Conservation (phyloP, 768 basidiomycete genomes). For the Pleurotus djamor region DNA sequence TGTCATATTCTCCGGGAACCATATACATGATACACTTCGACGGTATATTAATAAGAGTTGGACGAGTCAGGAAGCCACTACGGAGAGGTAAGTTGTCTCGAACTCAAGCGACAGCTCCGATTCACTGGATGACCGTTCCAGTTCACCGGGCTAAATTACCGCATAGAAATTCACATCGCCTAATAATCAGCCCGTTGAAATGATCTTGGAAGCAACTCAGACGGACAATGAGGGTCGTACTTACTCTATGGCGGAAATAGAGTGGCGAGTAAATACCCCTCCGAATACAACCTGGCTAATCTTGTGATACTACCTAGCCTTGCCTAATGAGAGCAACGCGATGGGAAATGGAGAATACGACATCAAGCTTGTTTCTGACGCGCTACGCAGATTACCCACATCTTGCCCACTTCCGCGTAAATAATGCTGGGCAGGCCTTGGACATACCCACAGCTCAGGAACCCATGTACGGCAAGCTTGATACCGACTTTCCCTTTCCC, state of each 20-base stretch:
- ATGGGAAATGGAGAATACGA: slow-evolving; percentile 83
- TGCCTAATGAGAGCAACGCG: slow-evolving; percentile 68
- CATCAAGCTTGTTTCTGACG: not conserved
- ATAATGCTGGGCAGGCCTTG: slow-evolving; percentile 7
- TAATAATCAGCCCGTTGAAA: slow-evolving; percentile 73
- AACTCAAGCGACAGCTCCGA: not conserved
- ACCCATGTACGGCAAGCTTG: slow-evolving; percentile 14
- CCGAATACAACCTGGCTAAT: not conserved
- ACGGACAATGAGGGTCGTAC: slow-evolving; percentile 83
- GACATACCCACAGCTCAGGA: slow-evolving; percentile 3
- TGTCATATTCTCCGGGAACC: too few relatives aligned
- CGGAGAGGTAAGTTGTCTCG: slow-evolving; percentile 52
- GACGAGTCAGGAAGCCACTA: too few relatives aligned
- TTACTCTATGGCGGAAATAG: slow-evolving; percentile 81
- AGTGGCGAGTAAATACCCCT: slow-evolving; percentile 43
- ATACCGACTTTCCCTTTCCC: slow-evolving; percentile 24
- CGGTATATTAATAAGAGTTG: too few relatives aligned
- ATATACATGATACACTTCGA: too few relatives aligned
- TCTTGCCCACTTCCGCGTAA: slow-evolving; percentile 33
- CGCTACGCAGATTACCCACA: slow-evolving; percentile 11
- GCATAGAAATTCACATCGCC: slow-evolving; percentile 65
- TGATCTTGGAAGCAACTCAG: slow-evolving; percentile 77
- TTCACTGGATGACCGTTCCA: slow-evolving; percentile 21
- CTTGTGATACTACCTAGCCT: slow-evolving; percentile 44
- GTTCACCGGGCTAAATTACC: slow-evolving; percentile 63